phyloP scores from a whole-genome alignment of 2,329 filamentous ascomycete species.

The Fusarium sp. region DNA sequence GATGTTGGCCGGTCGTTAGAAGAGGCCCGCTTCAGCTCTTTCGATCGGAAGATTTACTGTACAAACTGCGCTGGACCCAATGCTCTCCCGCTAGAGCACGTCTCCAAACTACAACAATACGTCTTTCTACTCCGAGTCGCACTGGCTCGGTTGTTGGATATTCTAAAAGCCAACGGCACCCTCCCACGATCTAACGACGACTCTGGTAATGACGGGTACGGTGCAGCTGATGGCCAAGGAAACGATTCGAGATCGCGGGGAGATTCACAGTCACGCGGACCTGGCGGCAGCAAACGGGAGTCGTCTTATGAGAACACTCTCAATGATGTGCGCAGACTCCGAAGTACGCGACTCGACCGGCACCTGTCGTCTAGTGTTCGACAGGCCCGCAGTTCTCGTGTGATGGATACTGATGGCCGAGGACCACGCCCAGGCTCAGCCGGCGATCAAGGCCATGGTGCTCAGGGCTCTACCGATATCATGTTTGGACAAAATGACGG shows the following conservation, averaged over 20 bases:
- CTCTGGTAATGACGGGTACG: constrained; percentile 62
- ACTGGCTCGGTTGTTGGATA: constrained; percentile 88
- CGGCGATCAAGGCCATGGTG: constrained; percentile 63
- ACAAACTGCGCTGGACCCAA: constrained; percentile 72
- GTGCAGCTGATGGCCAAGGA: constrained; percentile 59
- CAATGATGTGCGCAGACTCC: constrained; percentile 91
- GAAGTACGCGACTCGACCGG: constrained; percentile 94
- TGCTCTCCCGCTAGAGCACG: constrained; percentile 73
- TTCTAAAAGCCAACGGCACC: constrained; percentile 85
- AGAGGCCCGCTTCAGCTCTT: constrained; percentile 80
- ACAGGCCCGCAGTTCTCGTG: constrained; percentile 89
- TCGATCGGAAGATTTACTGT: constrained; percentile 80
- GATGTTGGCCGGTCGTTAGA: constrained; percentile 78
- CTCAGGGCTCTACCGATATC: constrained; percentile 76
- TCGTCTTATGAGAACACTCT: constrained; percentile 95
- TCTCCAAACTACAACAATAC: constrained; percentile 93
- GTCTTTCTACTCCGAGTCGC: constrained; percentile 94
- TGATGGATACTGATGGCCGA: constrained; percentile 76
- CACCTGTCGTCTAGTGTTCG: constrained; percentile 93
- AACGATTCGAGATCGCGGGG: constrained; percentile 67
- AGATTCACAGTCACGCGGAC: constrained; percentile 38
- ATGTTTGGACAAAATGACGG: constrained; percentile 93
- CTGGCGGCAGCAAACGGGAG: constrained; percentile 62
- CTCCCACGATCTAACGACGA: constrained; percentile 82
- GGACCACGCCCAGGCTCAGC: constrained; percentile 84